phyloP scores from a whole-genome alignment of 495 filamentous ascomycete species.

The Hypoxylon subgilvum region DNA sequence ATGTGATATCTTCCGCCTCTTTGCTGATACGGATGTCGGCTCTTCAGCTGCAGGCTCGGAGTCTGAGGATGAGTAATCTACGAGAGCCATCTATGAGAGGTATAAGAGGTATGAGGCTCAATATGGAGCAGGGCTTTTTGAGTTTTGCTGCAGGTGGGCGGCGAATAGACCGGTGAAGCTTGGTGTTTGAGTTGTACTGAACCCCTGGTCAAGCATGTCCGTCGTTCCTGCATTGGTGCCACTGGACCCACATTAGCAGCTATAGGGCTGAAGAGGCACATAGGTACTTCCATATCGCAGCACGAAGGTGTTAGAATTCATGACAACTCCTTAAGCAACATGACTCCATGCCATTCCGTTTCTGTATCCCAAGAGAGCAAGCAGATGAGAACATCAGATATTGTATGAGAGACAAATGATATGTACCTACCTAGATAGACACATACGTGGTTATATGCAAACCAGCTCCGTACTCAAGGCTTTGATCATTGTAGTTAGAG shows the following conservation, averaged over 20 bases:
- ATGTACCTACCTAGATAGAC: too few relatives aligned
- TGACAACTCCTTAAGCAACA: too few relatives aligned
- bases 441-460: too few relatives aligned
- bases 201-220: background rate
- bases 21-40: constrained; percentile 11
- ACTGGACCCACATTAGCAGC: constrained; percentile 12
- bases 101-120: too few relatives aligned
- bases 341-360: too few relatives aligned
- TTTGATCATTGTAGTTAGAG: too few relatives aligned
- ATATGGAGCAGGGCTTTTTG: too few relatives aligned
- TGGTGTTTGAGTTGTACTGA: constrained; percentile 1
- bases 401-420: too few relatives aligned
- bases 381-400: too few relatives aligned
- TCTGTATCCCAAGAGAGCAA: too few relatives aligned
- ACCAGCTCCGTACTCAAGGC: too few relatives aligned
- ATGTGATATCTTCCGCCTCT: constrained; percentile 38
- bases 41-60: constrained; percentile 54
- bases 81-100: constrained; percentile 67
- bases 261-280: constrained; percentile 23
- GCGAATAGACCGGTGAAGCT: background rate
- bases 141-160: too few relatives aligned
- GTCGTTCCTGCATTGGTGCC: background rate
- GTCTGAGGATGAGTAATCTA: constrained; percentile 74
- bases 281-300: background rate
- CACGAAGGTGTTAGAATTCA: background rate